Base-by-base conservation (phyloP, 164 flowering plant species). In the Macadamia tetraphylla region DNA sequence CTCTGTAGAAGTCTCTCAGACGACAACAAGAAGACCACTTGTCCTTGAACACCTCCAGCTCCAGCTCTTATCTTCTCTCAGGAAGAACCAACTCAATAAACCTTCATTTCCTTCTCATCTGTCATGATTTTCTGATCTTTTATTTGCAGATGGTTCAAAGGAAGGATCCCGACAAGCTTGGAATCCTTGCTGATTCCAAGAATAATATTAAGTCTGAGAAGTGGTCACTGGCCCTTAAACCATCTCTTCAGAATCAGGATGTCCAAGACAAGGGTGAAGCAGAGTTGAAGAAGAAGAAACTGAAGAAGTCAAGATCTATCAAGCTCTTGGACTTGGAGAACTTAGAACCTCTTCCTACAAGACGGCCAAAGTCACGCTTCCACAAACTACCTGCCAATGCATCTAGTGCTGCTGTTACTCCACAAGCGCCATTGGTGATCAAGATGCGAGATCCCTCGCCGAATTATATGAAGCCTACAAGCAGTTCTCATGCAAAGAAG, bases 121-220 rank as follows among this genome's bases (percentile, higher is more conserved):
- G 1, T 31, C 30, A 12, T 49, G 1, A 0, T 49, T 30, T 29
- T 32, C 62, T 30, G 23, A 30, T 51, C 57, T 65, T 48, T 31
- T 60, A 74, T 73, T 67, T 64, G 66, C 76, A 78, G 70, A 84
- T 86, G 87, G 87, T 84, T 6, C 87, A 84, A 74, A 84, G 79
- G 62, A 80, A 75, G 72, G 75, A 66, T 6, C 46, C 75, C 53
- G 63, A 42, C 79, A 81, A 76, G 77, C 78, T 78, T 80, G 80
- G 81, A 11, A 69, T 80, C 84, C 81, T 78, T 77, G 76, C 73
- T 70, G 74, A 67, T 61, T 61, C 63, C 63, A 35, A 61, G 63
- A 61, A 15, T 60, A 65, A 62, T 63, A 69, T 70, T 55, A 70
- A 77, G 67, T 9, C 68, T 18, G 67, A 67, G 67, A 60, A 52